Percentiles rank a stretch among this genome's conserved stretches.
Evolutionary conservation across 768 basidiomycete species (phyloP).

Genomic region (Suillus spraguei): DNA sequence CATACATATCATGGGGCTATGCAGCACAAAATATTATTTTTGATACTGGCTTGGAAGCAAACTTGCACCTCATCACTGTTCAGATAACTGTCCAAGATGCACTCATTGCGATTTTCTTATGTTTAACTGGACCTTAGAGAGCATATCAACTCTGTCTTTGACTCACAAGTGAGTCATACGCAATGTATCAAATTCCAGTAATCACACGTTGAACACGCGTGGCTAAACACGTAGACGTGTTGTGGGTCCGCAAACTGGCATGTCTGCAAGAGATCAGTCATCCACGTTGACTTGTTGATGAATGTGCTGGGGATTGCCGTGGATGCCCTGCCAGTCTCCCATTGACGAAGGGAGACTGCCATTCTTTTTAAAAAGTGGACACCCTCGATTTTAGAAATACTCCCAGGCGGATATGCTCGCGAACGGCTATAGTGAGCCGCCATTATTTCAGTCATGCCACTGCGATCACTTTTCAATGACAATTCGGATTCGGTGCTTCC

Average conservation of each 20-base stretch:
- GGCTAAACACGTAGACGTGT: slow-evolving; percentile 51
- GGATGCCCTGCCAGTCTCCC: slow-evolving; percentile 28
- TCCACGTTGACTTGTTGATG: slow-evolving; percentile 37
- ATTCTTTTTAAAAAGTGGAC: slow-evolving; percentile 30
- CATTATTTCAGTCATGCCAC: slow-evolving; percentile 25
- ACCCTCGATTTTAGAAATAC: slow-evolving; percentile 41
- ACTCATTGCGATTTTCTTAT: slow-evolving; percentile 38
- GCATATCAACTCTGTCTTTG: slow-evolving; percentile 42
- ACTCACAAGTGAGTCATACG: slow-evolving; percentile 44
- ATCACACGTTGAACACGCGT: slow-evolving; percentile 20
- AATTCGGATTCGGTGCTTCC: slow-evolving; percentile 30
- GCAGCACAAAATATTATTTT: background rate
- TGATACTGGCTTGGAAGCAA: background rate
- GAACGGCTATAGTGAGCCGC: slow-evolving; percentile 39
- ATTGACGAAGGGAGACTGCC: background rate
- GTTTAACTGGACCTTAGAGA: slow-evolving; percentile 29
- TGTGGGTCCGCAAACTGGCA: slow-evolving; percentile 54
- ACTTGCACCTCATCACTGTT: slow-evolving; percentile 14
- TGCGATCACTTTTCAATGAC: slow-evolving; percentile 31
- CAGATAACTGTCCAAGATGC: slow-evolving; percentile 43
- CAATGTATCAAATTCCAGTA: background rate
- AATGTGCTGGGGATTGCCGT: slow-evolving; percentile 45
- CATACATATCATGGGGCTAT: background rate
- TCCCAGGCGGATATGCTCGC: slow-evolving; percentile 43
- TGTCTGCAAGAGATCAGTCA: slow-evolving; percentile 50